Percentiles rank a stretch among this genome's conserved stretches.
These are phyloP conservation scores for Solanum peruvianum DNA, from an alignment of 257 asterid species.

Conservation along the genomic window DNA sequence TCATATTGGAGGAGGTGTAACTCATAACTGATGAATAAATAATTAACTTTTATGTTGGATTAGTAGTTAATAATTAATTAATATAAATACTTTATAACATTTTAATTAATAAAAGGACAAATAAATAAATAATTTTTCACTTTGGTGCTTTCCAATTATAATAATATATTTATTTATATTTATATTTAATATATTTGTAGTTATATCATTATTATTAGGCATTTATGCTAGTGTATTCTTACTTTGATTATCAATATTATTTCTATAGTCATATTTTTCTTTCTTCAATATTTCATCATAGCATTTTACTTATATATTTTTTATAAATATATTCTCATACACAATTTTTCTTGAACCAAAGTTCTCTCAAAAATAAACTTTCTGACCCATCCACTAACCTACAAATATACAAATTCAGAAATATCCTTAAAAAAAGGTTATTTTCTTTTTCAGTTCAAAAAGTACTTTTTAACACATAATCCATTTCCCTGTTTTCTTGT, in stretches of 20 bases:
- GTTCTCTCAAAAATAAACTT: accelerated
- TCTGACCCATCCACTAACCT: not conserved
- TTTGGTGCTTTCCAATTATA: no score
- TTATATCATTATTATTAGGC: not conserved
- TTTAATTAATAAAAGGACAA: no score
- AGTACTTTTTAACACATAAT: not conserved
- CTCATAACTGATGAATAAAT: no score
- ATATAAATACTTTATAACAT: no score
- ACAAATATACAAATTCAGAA: not conserved
- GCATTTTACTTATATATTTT: not conserved
- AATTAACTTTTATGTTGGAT: no score
- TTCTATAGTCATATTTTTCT: not conserved
- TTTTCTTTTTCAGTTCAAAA: not conserved
- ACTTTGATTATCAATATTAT: not conserved
- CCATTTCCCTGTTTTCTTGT: not conserved
- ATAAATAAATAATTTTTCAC: no score
- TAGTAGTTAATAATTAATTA: no score
- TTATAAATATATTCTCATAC: not conserved
- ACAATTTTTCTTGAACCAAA: not conserved
- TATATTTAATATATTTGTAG: no score
- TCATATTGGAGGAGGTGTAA: no score
- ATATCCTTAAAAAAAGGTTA: not conserved
- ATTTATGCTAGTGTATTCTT: not conserved
- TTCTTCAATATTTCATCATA: not conserved
- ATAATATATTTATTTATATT: no score